These are phyloP conservation scores for Aspergillus quadrilineatus DNA, from an alignment of 2,329 filamentous ascomycete genomes.

Conservation along the genomic window DNA sequence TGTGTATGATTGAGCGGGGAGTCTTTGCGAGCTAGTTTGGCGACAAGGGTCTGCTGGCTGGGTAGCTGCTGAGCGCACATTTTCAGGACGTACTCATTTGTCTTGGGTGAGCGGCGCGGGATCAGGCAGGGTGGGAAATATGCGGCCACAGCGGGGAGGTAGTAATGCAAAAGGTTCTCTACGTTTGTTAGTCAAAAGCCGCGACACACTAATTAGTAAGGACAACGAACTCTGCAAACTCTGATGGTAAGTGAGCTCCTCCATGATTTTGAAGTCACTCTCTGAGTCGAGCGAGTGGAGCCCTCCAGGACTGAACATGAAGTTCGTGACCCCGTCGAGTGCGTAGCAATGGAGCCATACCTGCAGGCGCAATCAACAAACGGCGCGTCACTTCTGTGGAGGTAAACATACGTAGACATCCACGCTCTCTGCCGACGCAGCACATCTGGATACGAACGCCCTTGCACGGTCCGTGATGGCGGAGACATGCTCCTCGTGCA, in stretches of 20 bases:
- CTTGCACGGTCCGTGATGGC: conserved; percentile 59
- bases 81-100: conserved; percentile 59
- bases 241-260: conserved; percentile 66
- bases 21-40: conserved; percentile 57
- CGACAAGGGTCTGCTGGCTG: conserved; percentile 58
- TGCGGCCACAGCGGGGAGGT: conserved; percentile 54
- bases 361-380: conserved; percentile 14
- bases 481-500: conserved; percentile 54
- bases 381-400: neutral
- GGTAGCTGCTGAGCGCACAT: conserved; percentile 49
- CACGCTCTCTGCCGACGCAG: conserved; percentile 46
- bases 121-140: conserved; percentile 51
- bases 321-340: conserved; percentile 67
- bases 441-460: conserved; percentile 57
- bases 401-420: conserved; percentile 58
- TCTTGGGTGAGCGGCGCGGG: conserved; percentile 58
- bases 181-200: neutral
- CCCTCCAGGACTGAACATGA: conserved; percentile 67
- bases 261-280: conserved; percentile 65
- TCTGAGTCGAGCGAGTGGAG: conserved; percentile 58
- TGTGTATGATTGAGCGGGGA: conserved; percentile 53
- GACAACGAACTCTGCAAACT: conserved; percentile 61
- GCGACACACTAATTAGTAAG: neutral
- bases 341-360: conserved; percentile 63
- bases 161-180: conserved; percentile 62